Evolutionary conservation across 192 early-diverging fungal genomes (phyloP), one percentile per base, ranked within the genome.

Genomic region (Thoreauomyces humboldtii): DNA sequence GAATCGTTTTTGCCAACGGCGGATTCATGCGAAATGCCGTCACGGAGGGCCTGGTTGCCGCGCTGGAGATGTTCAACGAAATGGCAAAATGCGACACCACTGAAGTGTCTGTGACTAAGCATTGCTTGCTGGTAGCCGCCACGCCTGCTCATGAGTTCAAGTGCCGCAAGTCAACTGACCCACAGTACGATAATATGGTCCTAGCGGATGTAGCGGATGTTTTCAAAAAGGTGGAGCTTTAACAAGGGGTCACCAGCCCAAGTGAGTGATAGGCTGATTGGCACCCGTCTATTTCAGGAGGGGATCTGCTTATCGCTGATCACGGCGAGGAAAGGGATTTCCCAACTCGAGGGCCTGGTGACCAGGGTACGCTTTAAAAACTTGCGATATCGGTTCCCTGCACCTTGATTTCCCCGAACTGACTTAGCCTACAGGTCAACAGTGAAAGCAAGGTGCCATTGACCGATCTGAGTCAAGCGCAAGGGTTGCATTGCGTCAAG

Each of bases 11-110:
- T 69, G 62, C 73, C 24, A 63, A 81, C 48, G 83, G 82, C 14
- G 80, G 81, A 12, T 80, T 83, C 24, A 60, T 84, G 19, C 61
- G 73, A 4, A 82, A 88, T 69, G 86, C 86, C 9, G 79, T 86
- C 11, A 71, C 72, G 15, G 86, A 87, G 46, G 86, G 86, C 9
- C 65, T 87, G 17, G 84, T 84, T 17, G 81, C 77, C 19, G 86
- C 83, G 7, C 59, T 87, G 28, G 86, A 87, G 61, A 63, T 63
- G 61, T 63, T 63, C 52, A 31, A 48, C 31, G 45, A 63, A 24
- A 63, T 63, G 61, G 34, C 27, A 19, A 48, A 63, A 17, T 32
- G 48, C 7, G 43, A 35, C n/a, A 36, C 22, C 4, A 2, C 34
- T 32, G n/a, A 31, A n/a, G 29, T 9, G 9, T 11, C 15, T n/a